A percentile compares a stretch with the other conserved stretches of the same genome.
phyloP scores from a whole-genome alignment of 257 asterid species.

The Echium plantagineum region DNA sequence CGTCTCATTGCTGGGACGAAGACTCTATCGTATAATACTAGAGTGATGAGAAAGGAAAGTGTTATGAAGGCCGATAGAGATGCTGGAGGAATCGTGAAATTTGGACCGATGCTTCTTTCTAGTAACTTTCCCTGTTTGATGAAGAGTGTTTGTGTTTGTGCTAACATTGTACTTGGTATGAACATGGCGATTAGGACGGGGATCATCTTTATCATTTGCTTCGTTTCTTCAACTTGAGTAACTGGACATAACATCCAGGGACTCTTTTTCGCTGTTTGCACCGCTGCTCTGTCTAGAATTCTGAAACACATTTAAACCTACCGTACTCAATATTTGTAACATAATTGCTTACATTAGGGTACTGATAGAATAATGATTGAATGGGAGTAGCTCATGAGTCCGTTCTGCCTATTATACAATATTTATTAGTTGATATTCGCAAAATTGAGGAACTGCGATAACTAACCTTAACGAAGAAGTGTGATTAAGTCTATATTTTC shows the following conservation, averaged over 20 bases:
- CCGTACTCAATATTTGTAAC: no score
- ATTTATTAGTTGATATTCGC: no score
- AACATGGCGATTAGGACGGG: conserved; percentile 47
- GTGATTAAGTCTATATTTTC: conserved; percentile 36
- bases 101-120: conserved; percentile 32
- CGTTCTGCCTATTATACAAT: no score
- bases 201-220: conserved; percentile 63
- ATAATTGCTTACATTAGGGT: no score
- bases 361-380: no score
- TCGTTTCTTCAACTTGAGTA: conserved; percentile 70
- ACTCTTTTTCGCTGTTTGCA: conserved; percentile 16
- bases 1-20: conserved; percentile 31
- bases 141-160: conserved; percentile 50
- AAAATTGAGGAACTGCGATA: no score
- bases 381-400: no score
- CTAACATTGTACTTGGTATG: conserved; percentile 55
- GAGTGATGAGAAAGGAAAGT: conserved; percentile 40
- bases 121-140: conserved; percentile 66
- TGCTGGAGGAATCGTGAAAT: conserved; percentile 55
- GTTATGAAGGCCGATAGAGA: conserved; percentile 52
- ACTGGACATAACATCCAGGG: conserved; percentile 49
- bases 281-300: conserved; percentile 56
- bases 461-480: conserved; percentile 39
- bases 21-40: conserved; percentile 45
- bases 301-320: conserved; percentile 15